Base-by-base conservation (phyloP, 2,329 filamentous ascomycete species). In the Leptographium galeiforme region DNA sequence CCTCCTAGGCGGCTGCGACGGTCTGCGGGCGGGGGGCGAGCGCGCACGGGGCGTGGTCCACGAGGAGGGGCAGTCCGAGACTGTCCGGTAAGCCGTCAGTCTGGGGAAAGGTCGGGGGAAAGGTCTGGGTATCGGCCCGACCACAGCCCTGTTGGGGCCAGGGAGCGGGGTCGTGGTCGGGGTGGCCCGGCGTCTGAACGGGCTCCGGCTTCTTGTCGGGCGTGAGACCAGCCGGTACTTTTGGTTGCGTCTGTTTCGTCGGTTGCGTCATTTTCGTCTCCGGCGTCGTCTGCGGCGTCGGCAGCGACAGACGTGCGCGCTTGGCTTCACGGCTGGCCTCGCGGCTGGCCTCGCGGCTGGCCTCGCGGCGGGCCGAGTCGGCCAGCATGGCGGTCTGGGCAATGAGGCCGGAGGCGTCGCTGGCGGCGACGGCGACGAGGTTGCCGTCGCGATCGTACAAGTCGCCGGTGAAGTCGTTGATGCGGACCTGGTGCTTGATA, bases 361-460 rank as follows among this genome's bases (percentile, higher is more conserved):
- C 48, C 33, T 52, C 48, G 11, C 52, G 48, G 16, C 43, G 36
- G 19, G 52, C 25, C 46, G 45, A 39, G 50, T 48, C 50, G 25
- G 48, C 14, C 14, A 59, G 56, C 36, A 46, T 51, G 14, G 19
- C 12, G 2, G 57, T 56, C 56, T 59, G 57, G 46, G 54, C 55
- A n/a, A 59, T 59, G n/a, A 58, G 48, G 33, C 52, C 53, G 43
- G 19, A 52, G 53, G 52, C 34, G 46, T 52, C 53, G 2, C 38
- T 19, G 10, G 52, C 50, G 1, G 56, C 55, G 0, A 49, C 45
- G 1, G 53, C 56, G 30, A 60, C 51, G 12, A 56, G 33, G 40
- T 57, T 59, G 48, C 58, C 58, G 51, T 60, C 53, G 8, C 53
- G 50, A 54, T 59, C 58, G 18, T 50, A 32, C 18, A 59, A 51